Conservation (phyloP, 331 rosid species). For the Quercus tomentella region DNA sequence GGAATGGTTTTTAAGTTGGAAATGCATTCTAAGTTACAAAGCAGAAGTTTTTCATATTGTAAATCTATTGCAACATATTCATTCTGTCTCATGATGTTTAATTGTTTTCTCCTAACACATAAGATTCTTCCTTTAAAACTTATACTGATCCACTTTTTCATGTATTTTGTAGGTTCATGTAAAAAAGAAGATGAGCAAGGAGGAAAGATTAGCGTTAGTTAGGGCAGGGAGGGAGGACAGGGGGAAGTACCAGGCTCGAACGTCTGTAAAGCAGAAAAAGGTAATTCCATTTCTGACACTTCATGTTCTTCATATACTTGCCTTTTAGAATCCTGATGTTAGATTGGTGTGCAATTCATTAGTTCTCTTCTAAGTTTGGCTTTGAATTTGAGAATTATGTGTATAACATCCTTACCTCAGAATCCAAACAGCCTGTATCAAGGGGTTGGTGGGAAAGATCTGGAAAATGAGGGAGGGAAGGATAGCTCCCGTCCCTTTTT, state of each 20-base stretch:
- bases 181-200: conserved; percentile 66
- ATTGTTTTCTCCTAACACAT: not conserved
- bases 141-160: conserved; percentile 10
- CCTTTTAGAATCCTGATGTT: not conserved
- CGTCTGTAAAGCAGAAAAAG: conserved; percentile 88
- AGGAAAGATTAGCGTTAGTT: conserved; percentile 64
- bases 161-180: conserved; percentile 52
- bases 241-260: conserved; percentile 65
- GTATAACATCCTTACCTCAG: not conserved
- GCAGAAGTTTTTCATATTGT: not conserved
- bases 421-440: not conserved
- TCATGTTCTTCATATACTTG: not conserved
- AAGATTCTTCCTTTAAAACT: not conserved
- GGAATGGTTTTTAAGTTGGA: not conserved
- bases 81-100: not conserved
- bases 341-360: not conserved
- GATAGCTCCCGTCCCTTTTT: too few species aligned
- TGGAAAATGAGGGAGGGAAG: too few species aligned
- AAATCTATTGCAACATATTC: too few species aligned
- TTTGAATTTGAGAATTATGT: not conserved
- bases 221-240: conserved; percentile 89
- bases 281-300: conserved; percentile 26
- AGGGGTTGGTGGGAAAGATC: not conserved
- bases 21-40: not conserved
- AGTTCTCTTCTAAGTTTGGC: not conserved